phyloP scores from a whole-genome alignment of 371 early-diverging fungal genomes.

The Syncephalastrum racemosum region DNA sequence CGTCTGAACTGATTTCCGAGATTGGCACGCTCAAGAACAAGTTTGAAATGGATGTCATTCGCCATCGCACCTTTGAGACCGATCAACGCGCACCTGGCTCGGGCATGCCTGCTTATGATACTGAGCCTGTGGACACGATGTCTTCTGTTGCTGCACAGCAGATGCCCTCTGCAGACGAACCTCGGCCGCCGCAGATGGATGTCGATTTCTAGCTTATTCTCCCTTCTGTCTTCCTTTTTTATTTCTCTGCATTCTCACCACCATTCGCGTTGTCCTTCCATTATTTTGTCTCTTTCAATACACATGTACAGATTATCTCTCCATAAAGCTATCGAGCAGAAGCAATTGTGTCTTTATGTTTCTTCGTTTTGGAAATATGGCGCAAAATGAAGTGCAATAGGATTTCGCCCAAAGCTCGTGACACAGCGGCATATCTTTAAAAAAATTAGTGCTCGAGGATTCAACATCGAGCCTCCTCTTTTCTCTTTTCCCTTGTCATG shows the following conservation, averaged over 20 bases:
- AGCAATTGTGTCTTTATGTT: not conserved
- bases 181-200: slow-evolving; percentile 48
- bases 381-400: too few species aligned
- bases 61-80: slow-evolving; percentile 46
- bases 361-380: too few species aligned
- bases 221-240: slow-evolving; percentile 1
- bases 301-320: not conserved
- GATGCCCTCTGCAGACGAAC: slow-evolving; percentile 18
- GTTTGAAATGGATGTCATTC: slow-evolving; percentile 70
- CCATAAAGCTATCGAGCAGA: not conserved
- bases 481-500: too few species aligned
- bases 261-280: too few species aligned
- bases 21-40: slow-evolving; percentile 79
- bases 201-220: slow-evolving; percentile 45
- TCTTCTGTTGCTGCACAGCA: slow-evolving; percentile 4
- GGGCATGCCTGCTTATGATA: slow-evolving; percentile 26
- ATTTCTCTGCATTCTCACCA: not conserved
- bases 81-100: slow-evolving; percentile 40
- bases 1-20: slow-evolving; percentile 78
- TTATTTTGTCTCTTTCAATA: too few species aligned
- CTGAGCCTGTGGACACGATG: slow-evolving; percentile 23
- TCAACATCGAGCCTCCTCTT: too few species aligned
- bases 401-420: too few species aligned
- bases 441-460: too few species aligned
- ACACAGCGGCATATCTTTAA: too few species aligned